phyloP scores from a whole-genome alignment of 805 yeast species.

The Dipodascopsis uninucleata region DNA sequence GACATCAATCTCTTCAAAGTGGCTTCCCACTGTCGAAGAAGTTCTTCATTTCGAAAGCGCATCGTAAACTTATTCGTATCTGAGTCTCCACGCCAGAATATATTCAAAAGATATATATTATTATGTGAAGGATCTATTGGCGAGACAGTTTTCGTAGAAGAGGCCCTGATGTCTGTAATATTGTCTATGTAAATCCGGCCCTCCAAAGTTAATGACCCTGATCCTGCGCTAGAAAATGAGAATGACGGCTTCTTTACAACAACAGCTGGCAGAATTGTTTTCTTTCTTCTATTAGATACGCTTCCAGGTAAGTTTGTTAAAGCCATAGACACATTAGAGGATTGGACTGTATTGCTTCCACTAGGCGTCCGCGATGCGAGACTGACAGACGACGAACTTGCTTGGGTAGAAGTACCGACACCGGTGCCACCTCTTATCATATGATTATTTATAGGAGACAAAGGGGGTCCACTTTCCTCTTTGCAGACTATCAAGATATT shows the following conservation, averaged over 20 bases:
- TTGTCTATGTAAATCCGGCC: slow-evolving; percentile 81
- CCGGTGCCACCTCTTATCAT: no score
- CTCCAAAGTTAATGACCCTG: slow-evolving; percentile 51
- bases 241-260: slow-evolving; percentile 39
- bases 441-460: no score
- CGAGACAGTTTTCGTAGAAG: slow-evolving; percentile 24
- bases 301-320: neutral
- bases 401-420: no score
- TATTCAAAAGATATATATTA: slow-evolving; percentile 20
- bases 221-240: slow-evolving; percentile 15
- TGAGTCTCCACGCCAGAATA: slow-evolving; percentile 21
- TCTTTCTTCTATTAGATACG: slow-evolving; percentile 38
- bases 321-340: neutral
- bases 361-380: neutral
- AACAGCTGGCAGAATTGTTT: slow-evolving; percentile 48
- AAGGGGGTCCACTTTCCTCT: slow-evolving; percentile 41
- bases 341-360: neutral
- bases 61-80: slow-evolving; percentile 84
- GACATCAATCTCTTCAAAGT: slow-evolving; percentile 34
- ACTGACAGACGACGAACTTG: no score
- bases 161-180: slow-evolving; percentile 44
- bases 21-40: slow-evolving; percentile 71
- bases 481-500: slow-evolving; percentile 60
- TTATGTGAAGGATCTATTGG: slow-evolving; percentile 29
- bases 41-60: slow-evolving; percentile 79